A percentile compares a stretch with the other conserved stretches of the same genome.
phyloP scores from a whole-genome alignment of 257 asterid species.

The Nicotiana knightiana region DNA sequence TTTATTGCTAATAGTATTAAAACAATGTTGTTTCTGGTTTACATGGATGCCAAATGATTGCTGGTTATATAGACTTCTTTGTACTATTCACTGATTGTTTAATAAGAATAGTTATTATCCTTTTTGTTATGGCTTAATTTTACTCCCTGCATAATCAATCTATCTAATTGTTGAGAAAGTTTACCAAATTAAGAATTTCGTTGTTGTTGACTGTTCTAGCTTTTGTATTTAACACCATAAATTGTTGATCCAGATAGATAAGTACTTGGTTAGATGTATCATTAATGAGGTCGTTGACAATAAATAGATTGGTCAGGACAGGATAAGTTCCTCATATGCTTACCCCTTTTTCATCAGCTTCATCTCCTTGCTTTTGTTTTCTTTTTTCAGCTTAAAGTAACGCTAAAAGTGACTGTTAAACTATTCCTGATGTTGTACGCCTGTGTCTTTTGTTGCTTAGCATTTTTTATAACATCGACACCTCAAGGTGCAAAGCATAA shows the following conservation, averaged over 20 bases:
- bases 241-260: neutral
- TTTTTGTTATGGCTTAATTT: neutral
- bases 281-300: slow-evolving; percentile 3
- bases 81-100: neutral
- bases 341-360: slow-evolving; percentile 16
- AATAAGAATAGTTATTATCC: neutral
- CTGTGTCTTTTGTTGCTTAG: slow-evolving; percentile 4
- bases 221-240: neutral
- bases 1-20: neutral
- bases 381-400: slow-evolving; percentile 19
- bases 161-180: neutral
- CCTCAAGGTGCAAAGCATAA: slow-evolving; percentile 24
- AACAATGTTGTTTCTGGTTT: neutral
- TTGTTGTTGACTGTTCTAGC: neutral
- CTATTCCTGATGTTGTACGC: slow-evolving; percentile 3
- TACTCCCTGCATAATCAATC: neutral
- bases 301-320: neutral
- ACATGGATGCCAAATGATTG: neutral
- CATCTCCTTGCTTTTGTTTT: slow-evolving; percentile 13
- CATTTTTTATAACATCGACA: slow-evolving; percentile 17
- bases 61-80: neutral
- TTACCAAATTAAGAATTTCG: neutral
- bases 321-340: slow-evolving; percentile 22
- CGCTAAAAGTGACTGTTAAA: neutral
- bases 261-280: neutral